Conservation (phyloP, 2,329 filamentous ascomycete genomes). For the Lecanicillium sp. region DNA sequence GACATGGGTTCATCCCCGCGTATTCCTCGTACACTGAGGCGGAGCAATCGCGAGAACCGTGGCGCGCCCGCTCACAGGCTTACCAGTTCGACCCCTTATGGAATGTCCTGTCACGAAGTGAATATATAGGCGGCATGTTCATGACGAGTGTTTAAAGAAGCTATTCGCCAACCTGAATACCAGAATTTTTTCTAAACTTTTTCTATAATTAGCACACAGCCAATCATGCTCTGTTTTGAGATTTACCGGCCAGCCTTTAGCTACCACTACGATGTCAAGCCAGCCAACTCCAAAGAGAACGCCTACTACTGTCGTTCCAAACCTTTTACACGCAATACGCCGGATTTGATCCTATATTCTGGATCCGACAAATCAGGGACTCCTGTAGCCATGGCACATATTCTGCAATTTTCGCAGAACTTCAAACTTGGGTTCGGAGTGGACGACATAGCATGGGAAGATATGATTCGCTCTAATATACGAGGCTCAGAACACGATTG, state of each 20-base stretch:
- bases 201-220: too few species aligned
- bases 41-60: not conserved
- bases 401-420: conserved; percentile 6
- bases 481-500: conserved; percentile 2
- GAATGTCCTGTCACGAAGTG: too few species aligned
- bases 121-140: too few species aligned
- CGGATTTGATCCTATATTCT: not conserved
- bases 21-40: not conserved
- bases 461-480: not conserved
- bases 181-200: too few species aligned
- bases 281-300: not conserved
- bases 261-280: not conserved
- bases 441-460: not conserved
- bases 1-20: not conserved
- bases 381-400: too few species aligned
- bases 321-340: not conserved
- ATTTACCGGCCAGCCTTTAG: not conserved
- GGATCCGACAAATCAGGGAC: too few species aligned
- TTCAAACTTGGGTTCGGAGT: conserved; percentile 2
- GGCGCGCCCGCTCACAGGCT: not conserved
- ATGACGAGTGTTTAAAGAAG: too few species aligned
- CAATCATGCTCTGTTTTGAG: not conserved
- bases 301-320: not conserved
- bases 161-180: too few species aligned
- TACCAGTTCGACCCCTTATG: not conserved